phyloP scores from a whole-genome alignment of 2,329 filamentous ascomycete species.

The Fusarium sororula region DNA sequence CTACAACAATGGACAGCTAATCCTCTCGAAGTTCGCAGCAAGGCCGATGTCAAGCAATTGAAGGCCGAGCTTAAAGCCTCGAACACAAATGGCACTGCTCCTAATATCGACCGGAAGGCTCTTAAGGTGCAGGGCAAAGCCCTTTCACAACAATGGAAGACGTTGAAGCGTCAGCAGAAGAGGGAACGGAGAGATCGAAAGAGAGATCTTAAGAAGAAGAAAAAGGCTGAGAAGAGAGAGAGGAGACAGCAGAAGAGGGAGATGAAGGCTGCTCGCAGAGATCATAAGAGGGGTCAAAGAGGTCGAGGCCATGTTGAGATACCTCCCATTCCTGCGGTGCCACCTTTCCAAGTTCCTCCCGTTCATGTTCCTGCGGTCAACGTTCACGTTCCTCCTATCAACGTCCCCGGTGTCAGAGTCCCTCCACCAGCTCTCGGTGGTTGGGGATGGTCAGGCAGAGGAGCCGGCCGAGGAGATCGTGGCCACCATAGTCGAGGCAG shows the following conservation, averaged over 20 bases:
- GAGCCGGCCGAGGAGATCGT: constrained; percentile 14
- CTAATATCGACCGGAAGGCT: constrained; percentile 41
- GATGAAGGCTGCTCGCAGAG: constrained; percentile 43
- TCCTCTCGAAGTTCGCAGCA: constrained; percentile 60
- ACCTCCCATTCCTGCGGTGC: constrained; percentile 4
- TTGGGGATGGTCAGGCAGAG: constrained; percentile 16
- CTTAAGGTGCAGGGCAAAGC: constrained; percentile 56
- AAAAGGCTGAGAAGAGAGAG: constrained; percentile 47
- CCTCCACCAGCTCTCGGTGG: constrained; percentile 2
- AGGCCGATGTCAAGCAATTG: constrained; percentile 53
- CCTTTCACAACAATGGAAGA: constrained; percentile 54
- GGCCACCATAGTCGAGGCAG: neutral
- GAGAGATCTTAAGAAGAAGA: constrained; percentile 42
- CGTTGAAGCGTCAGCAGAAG: constrained; percentile 46
- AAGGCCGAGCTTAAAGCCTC: constrained; percentile 55
- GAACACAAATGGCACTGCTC: constrained; percentile 31
- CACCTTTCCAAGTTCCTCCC: constrained; percentile 3
- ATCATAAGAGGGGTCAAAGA: constrained; percentile 38
- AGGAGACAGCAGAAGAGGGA: constrained; percentile 45
- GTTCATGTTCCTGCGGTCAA: neutral
- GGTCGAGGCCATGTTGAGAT: constrained; percentile 13
- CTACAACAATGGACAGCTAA: constrained; percentile 60
- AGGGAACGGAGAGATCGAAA: constrained; percentile 44
- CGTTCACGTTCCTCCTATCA: neutral
- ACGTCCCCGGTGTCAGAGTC: neutral